Base-by-base conservation (phyloP, 2,329 filamentous ascomycete genomes). In the Xylaria polymorpha region DNA sequence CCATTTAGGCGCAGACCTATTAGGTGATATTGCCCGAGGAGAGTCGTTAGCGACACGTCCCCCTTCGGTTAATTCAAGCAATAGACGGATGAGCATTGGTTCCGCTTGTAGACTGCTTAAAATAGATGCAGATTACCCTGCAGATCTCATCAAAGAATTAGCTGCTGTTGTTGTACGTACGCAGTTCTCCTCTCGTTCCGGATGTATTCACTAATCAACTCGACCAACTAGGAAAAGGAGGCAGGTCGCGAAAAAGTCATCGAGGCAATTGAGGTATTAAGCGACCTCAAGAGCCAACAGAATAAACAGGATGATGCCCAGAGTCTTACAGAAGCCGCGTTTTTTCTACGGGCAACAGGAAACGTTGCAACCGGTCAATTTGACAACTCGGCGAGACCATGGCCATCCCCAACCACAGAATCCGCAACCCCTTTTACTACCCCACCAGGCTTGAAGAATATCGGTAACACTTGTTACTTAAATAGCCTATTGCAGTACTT, bases 401-500 rank as follows among this genome's bases (percentile, higher is more conserved):
- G 57, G 15, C 48, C 44, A 32, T 32, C 46, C 15, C 32, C 10
- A 1, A 51, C 59, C 22, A 46, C 67, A 44, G 68, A 68, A 29
- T 58, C 69, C 53, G 64, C 75, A 3, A 76, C 77, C 15, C 76
- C 83, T 64, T 75, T 81, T 56, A 84, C 87, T 37, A 90, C 93
- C 79, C 96, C 96, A 0, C 92, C 97, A 25, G 96, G 96, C 0
- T 86, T 98, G 6, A 88, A 90, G 71, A 99, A 98, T 74, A 97
- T 98, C 66, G 94, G 96, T 68, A 99, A 99, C 77, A 99, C 97
- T 0, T 99, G 96, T 79, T 99, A 99, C 76, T 86, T 99, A 64
- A 99, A 99, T 83, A 98, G 95, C 81, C 87, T 99, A 58, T 85
- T 99, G 10, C 96, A 99, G 76, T 98, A 97, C 78, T 92, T 98